A percentile compares a stretch with the other conserved stretches of the same genome.
Evolutionary conservation across 2,329 filamentous ascomycete genomes (phyloP).

Genomic region (Cylindrodendrum hubeiense): DNA sequence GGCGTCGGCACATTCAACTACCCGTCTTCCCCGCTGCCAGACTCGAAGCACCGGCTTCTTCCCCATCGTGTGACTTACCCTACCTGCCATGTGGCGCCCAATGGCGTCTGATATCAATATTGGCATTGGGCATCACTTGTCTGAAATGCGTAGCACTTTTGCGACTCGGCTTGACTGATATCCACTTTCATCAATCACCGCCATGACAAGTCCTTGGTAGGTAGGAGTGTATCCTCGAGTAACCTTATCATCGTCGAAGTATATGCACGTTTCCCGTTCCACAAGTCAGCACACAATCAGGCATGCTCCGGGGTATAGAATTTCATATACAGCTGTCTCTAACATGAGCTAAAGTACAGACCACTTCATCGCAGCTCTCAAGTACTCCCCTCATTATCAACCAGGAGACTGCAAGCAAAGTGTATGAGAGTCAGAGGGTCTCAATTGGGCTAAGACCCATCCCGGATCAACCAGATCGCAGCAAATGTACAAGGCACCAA

Average conservation of each 20-base stretch:
- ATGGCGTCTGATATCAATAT: slow-evolving; percentile 14
- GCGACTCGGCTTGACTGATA: no score
- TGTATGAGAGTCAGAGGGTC: neutral
- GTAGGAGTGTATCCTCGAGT: neutral
- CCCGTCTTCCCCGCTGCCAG: slow-evolving; percentile 2
- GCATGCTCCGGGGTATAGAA: neutral
- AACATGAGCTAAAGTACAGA: neutral
- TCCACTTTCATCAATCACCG: neutral
- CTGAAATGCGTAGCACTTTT: neutral
- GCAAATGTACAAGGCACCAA: neutral
- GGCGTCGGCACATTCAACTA: slow-evolving; percentile 4
- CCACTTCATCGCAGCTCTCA: neutral
- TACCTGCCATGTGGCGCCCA: slow-evolving; percentile 5
- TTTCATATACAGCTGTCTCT: neutral
- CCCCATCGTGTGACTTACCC: slow-evolving; percentile 7
- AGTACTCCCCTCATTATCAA: neutral
- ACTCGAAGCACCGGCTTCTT: neutral
- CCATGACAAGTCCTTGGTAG: neutral
- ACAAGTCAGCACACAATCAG: no score
- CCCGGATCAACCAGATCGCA: neutral
- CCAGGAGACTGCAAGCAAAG: neutral
- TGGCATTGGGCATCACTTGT: neutral
- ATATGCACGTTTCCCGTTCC: no score
- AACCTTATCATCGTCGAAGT: no score
- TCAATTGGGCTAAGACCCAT: neutral